Evolutionary conservation across 768 basidiomycete genomes (phyloP).

Genomic region (Psilocybe azurescens): DNA sequence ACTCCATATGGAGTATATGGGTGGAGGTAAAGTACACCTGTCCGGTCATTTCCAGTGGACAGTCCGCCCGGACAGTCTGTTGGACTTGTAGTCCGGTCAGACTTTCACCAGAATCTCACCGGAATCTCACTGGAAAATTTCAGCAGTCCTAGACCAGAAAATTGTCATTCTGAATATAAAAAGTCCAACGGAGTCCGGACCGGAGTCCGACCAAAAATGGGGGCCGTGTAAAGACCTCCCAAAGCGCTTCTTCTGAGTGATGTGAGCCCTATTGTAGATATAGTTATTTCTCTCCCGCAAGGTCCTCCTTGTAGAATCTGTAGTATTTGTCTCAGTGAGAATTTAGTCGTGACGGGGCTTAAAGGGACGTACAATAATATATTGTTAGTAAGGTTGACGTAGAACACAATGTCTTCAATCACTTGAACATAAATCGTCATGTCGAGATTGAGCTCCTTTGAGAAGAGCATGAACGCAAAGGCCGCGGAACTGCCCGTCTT

Average conservation of each 20-base stretch:
- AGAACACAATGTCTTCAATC: constrained; percentile 9
- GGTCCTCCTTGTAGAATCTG: constrained; percentile 14
- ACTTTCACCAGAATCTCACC: too few species aligned
- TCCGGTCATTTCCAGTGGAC: too few species aligned
- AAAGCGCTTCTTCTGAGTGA: not conserved
- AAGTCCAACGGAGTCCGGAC: too few species aligned
- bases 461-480: constrained; percentile 12
- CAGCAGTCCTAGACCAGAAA: too few species aligned
- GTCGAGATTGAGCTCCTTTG: constrained; percentile 4
- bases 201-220: too few species aligned
- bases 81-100: too few species aligned
- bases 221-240: constrained; percentile 3
- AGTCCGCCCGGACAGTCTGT: too few species aligned
- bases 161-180: too few species aligned
- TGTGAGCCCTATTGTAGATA: constrained; percentile 5
- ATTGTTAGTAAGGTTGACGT: constrained; percentile 8
- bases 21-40: too few species aligned
- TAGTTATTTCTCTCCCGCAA: constrained; percentile 12
- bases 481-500: constrained; percentile 9
- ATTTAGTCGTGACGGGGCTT: not conserved
- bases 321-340: not conserved
- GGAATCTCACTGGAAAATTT: too few species aligned
- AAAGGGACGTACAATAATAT: constrained; percentile 6
- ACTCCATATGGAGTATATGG: too few species aligned
- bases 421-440: constrained; percentile 9